Conservation (phyloP, 1,284 basidiomycete genomes). For the Boletus smithii region DNA sequence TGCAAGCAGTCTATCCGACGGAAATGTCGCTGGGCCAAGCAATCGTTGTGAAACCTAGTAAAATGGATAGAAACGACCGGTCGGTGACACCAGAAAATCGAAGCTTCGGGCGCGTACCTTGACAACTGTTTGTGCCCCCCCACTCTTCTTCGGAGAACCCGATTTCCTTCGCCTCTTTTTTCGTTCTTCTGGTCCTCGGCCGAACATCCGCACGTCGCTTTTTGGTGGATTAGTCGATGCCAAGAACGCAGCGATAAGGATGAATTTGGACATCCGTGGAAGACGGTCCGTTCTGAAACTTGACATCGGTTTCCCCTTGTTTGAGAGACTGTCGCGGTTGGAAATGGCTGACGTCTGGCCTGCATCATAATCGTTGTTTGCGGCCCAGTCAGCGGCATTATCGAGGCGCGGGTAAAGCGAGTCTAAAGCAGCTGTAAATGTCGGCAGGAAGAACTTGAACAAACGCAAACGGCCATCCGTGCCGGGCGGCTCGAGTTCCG, state of each 20-base stretch:
- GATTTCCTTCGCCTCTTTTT: slow-evolving; percentile 52
- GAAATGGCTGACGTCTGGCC: slow-evolving; percentile 12
- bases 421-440: slow-evolving; percentile 58
- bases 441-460: slow-evolving; percentile 55
- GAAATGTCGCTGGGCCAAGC: slow-evolving; percentile 77
- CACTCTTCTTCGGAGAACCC: slow-evolving; percentile 40
- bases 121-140: slow-evolving; percentile 37
- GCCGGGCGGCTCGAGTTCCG: slow-evolving; percentile 37
- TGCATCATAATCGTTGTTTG: slow-evolving; percentile 39
- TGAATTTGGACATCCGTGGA: slow-evolving; percentile 65
- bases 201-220: slow-evolving; percentile 81
- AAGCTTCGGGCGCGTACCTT: slow-evolving; percentile 41
- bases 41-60: slow-evolving; percentile 72
- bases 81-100: neutral
- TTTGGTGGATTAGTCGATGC: slow-evolving; percentile 85
- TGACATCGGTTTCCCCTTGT: slow-evolving; percentile 20
- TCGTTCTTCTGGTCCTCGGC: slow-evolving; percentile 64
- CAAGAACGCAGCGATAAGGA: slow-evolving; percentile 79
- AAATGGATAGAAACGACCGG: neutral
- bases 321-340: slow-evolving; percentile 7
- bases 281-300: slow-evolving; percentile 33
- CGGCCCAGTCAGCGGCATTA: slow-evolving; percentile 59
- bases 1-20: slow-evolving; percentile 79
- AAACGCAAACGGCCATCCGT: slow-evolving; percentile 64
- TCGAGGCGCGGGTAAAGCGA: slow-evolving; percentile 62